These are phyloP conservation scores for Astraeus odoratus DNA, from an alignment of 768 basidiomycete species.

Conservation along the genomic window DNA sequence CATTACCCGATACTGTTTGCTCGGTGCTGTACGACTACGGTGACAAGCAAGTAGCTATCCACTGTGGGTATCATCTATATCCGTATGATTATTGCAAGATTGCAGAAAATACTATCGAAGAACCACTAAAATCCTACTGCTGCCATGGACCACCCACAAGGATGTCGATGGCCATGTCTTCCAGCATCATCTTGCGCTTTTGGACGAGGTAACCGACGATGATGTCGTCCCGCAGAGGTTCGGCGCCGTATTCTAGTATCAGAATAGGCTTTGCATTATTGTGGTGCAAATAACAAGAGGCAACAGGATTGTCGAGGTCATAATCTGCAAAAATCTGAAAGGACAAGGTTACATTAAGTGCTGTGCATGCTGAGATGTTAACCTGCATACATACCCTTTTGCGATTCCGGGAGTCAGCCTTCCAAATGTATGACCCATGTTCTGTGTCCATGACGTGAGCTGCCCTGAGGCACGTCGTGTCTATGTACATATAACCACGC, in stretches of 20 bases:
- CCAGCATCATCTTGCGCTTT: slow-evolving; percentile 17
- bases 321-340: slow-evolving; percentile 18
- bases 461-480: slow-evolving; percentile 5
- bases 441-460: slow-evolving; percentile 16
- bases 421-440: slow-evolving; percentile 23
- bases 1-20: too few relatives aligned
- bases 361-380: not conserved
- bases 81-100: too few relatives aligned
- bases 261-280: slow-evolving; percentile 13
- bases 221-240: slow-evolving; percentile 25
- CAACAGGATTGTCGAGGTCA: slow-evolving; percentile 18
- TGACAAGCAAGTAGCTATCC: too few relatives aligned
- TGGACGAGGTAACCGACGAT: slow-evolving; percentile 23
- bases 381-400: slow-evolving; percentile 12
- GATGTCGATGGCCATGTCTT: slow-evolving; percentile 20
- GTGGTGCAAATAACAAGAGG: slow-evolving; percentile 15
- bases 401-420: slow-evolving; percentile 14
- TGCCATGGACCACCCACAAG: slow-evolving; percentile 13
- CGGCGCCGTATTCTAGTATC: slow-evolving; percentile 15
- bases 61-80: too few relatives aligned
- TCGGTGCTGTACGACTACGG: too few relatives aligned
- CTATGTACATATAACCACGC: not conserved
- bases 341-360: not conserved
- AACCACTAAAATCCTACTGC: too few relatives aligned
- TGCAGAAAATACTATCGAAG: too few relatives aligned